These are phyloP conservation scores for Lepidium africanum DNA, from an alignment of 345 rosid species.

Conservation along the genomic window DNA sequence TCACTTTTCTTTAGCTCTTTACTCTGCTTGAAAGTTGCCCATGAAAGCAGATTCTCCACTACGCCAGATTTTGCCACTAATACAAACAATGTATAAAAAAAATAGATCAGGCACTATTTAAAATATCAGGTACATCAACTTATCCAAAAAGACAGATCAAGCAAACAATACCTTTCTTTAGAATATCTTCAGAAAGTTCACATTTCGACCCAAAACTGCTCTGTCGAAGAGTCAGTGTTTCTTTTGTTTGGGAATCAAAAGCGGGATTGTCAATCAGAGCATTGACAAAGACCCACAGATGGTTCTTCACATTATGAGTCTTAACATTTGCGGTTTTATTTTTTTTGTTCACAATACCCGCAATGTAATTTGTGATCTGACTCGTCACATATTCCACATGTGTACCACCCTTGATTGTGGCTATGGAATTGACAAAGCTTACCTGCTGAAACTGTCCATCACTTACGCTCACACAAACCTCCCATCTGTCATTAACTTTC, in stretches of 20 bases:
- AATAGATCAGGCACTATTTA: neutral
- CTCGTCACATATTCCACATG: slow-evolving; percentile 92
- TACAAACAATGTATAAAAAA: neutral
- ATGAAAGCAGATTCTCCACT: slow-evolving; percentile 66
- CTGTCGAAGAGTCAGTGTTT: slow-evolving; percentile 91
- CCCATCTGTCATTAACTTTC: slow-evolving; percentile 87
- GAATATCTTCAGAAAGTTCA: slow-evolving; percentile 68
- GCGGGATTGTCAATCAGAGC: slow-evolving; percentile 98
- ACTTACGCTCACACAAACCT: slow-evolving; percentile 64
- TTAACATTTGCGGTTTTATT: slow-evolving; percentile 74
- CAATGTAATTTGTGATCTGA: slow-evolving; percentile 77
- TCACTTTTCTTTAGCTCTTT: slow-evolving; percentile 93
- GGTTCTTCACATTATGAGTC: slow-evolving; percentile 77
- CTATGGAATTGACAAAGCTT: slow-evolving; percentile 83
- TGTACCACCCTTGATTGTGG: slow-evolving; percentile 96
- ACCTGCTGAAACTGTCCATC: slow-evolving; percentile 99
- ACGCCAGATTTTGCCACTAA: slow-evolving; percentile 82
- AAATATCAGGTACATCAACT: neutral
- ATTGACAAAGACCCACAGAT: slow-evolving; percentile 95
- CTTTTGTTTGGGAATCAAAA: slow-evolving; percentile 98
- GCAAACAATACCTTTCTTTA: slow-evolving; percentile 66
- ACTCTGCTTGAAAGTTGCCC: slow-evolving; percentile 84
- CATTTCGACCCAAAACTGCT: slow-evolving; percentile 95
- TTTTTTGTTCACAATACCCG: slow-evolving; percentile 72
- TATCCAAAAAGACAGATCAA: neutral